These are phyloP conservation scores for Closterium sp. DNA, from an alignment of 139 green algal species.

Conservation along the genomic window DNA sequence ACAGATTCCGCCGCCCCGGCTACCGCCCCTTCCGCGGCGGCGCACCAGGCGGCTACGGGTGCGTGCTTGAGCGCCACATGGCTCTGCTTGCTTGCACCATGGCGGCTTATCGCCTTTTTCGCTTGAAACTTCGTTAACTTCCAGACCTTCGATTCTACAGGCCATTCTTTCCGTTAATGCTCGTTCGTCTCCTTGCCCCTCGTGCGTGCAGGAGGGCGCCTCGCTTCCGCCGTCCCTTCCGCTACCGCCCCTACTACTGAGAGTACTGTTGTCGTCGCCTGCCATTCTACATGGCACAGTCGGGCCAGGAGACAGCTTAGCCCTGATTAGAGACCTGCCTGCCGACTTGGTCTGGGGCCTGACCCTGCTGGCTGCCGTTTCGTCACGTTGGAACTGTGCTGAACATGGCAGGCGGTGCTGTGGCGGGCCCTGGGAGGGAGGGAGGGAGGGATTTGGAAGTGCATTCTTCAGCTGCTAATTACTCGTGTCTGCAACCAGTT, in stretches of 20 bases:
- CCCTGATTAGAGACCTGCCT: no score
- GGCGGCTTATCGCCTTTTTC: neutral
- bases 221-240: neutral
- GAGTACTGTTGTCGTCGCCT: no score
- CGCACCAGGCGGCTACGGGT: neutral
- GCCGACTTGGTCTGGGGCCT: no score
- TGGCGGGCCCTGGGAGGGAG: no score
- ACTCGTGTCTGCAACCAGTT: no score
- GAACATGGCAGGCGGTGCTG: no score
- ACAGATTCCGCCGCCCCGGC: constrained; percentile 44
- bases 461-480: no score
- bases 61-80: neutral
- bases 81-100: neutral
- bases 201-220: neutral
- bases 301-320: no score
- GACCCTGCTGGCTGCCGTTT: no score
- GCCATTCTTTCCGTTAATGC: neutral
- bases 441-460: no score
- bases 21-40: constrained; percentile 15
- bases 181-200: neutral
- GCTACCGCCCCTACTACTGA: constrained; percentile 10
- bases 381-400: no score
- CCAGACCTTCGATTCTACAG: neutral
- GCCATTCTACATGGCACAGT: no score
- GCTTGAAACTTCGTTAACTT: neutral